A percentile compares a stretch with the other conserved stretches of the same genome.
Conservation (phyloP, 805 yeast genomes). For the Yueomyces sinensis region DNA sequence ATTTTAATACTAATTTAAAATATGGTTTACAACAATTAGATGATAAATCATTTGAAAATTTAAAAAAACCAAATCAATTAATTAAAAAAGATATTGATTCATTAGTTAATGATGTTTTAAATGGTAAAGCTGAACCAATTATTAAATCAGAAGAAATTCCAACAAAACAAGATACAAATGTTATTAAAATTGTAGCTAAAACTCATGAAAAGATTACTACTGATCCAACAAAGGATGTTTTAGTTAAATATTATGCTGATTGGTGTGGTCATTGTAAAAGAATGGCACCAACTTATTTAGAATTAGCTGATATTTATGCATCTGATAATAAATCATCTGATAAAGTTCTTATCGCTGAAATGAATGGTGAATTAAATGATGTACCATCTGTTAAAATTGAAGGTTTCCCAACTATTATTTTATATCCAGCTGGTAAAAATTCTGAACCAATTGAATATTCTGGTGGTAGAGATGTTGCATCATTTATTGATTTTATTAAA, state of each 20-base stretch:
- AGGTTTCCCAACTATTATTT: conserved; percentile 87
- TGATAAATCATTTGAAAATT: conserved; percentile 17
- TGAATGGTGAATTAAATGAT: conserved; percentile 86
- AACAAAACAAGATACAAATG: conserved; percentile 63
- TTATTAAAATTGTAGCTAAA: conserved; percentile 67
- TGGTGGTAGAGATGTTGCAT: conserved; percentile 63
- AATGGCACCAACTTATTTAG: conserved; percentile 79
- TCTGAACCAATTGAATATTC: conserved; percentile 50
- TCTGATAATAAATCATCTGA: conserved; percentile 34
- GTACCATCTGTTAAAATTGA: conserved; percentile 57
- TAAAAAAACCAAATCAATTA: conserved; percentile 23
- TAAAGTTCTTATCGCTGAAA: conserved; percentile 64
- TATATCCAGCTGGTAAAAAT: conserved; percentile 80
- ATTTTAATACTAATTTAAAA: conserved; percentile 52
- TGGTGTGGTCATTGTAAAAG: conserved; percentile 97
- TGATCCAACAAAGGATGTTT: conserved; percentile 48
- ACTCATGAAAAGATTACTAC: conserved; percentile 60
- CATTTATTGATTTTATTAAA: conserved; percentile 56
- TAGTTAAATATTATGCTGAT: conserved; percentile 91
- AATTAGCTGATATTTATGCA: conserved; percentile 59
- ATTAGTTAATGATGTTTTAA: conserved; percentile 50
- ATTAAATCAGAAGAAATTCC: conserved; percentile 84
- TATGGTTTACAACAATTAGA: conserved; percentile 56
- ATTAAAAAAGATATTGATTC: conserved; percentile 40
- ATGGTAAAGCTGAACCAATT: conserved; percentile 55